Percentiles rank a stretch among this genome's conserved stretches.
These are phyloP conservation scores for Pseudocohnilembus persalinus DNA, from an alignment of 169 alveolate genomes.

Conservation along the genomic window DNA sequence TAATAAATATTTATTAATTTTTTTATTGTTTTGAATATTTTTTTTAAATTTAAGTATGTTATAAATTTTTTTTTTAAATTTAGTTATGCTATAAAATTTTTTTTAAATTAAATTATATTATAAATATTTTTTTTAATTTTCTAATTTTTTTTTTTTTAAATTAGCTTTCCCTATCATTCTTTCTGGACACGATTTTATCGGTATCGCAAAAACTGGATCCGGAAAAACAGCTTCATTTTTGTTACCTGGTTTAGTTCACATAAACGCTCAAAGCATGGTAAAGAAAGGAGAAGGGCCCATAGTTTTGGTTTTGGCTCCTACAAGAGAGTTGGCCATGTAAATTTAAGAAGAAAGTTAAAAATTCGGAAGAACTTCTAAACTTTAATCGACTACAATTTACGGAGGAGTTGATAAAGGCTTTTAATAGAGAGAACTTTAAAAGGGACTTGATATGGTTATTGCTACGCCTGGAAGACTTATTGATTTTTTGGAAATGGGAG, in stretches of 20 bases:
- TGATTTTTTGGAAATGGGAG: conserved; percentile 57
- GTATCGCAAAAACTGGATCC: conserved; percentile 99
- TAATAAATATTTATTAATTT: no score
- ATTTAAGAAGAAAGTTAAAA: conserved; percentile 92
- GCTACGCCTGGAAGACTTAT: conserved; percentile 89
- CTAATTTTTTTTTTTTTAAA: conserved; percentile 6
- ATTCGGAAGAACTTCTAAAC: conserved; percentile 86
- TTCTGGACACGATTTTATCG: conserved; percentile 96
- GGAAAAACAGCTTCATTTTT: conserved; percentile 98
- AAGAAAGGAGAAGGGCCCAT: conserved; percentile 96
- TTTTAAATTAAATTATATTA: no score
- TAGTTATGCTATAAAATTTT: no score
- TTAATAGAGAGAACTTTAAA: conserved; percentile 84
- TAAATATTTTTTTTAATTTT: no score
- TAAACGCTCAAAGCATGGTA: conserved; percentile 87
- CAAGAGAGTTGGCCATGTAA: conserved; percentile 98
- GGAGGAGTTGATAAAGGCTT: conserved; percentile 95
- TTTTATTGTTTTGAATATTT: no score
- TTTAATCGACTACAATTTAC: conserved; percentile 90
- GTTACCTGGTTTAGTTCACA: conserved; percentile 96
- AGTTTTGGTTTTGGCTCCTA: conserved; percentile 98
- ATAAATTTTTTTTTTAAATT: no score
- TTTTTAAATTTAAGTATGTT: no score
- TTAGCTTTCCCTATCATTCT: conserved; percentile 94
- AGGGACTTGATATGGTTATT: conserved; percentile 96